Evolutionary conservation across 176 grass and related monocot genomes (phyloP).

Genomic region (maize (Zea mays)): Zm-B73-REFERENCE-NAM-5.0 NC_050103.1:74480001-74480500

Average conservation of each 20-base stretch:
- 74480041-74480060: not conserved
- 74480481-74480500: slow-evolving; percentile 42
- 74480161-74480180: slow-evolving; percentile 73
- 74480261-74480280: slow-evolving; percentile 58
- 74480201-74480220: slow-evolving; percentile 76
- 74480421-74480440: slow-evolving; percentile 65
- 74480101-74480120: slow-evolving; percentile 63
- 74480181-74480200: slow-evolving; percentile 75
- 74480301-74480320: slow-evolving; percentile 49
- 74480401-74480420: slow-evolving; percentile 61
- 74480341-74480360: slow-evolving; percentile 72
- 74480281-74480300: slow-evolving; percentile 40
- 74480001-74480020: not conserved
- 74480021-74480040: not conserved
- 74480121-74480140: slow-evolving; percentile 81
- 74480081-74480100: slow-evolving; percentile 98
- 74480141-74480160: slow-evolving; percentile 78
- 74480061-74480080: slow-evolving; percentile 31
- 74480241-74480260: slow-evolving; percentile 50
- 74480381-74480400: slow-evolving; percentile 69
- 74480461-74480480: slow-evolving; percentile 64
- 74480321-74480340: slow-evolving; percentile 95
- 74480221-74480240: slow-evolving; percentile 88
- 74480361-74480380: slow-evolving; percentile 54
- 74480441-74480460: slow-evolving; percentile 72